Evolutionary conservation across 148 eudicot species (phyloP).

Genomic region (Pouteria glomerata): DNA sequence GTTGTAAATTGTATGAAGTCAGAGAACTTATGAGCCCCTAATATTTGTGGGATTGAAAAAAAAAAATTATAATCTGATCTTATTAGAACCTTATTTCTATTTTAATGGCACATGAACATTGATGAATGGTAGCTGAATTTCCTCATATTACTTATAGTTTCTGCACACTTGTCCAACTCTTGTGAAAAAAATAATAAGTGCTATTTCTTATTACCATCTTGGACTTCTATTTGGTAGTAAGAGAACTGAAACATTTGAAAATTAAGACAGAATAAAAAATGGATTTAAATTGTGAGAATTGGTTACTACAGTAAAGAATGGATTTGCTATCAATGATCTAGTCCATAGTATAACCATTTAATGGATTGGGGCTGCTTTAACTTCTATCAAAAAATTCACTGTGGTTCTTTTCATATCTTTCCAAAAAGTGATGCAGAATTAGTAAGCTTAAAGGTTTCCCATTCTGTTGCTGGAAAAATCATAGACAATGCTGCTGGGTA

Average conservation of each 20-base stretch:
- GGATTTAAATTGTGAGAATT: background rate
- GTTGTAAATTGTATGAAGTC: conserved; percentile 45
- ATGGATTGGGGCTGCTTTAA: background rate
- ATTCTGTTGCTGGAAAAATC: no score
- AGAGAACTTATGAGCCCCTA: conserved; percentile 9
- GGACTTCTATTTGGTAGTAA: no score
- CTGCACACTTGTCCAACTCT: background rate
- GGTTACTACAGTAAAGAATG: background rate
- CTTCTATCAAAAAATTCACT: no score
- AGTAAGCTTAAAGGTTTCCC: no score
- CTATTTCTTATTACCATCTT: no score
- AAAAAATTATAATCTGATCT: conserved; percentile 13
- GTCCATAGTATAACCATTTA: background rate
- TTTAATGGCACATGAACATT: background rate
- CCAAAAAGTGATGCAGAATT: background rate
- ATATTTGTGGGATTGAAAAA: background rate
- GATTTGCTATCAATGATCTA: background rate
- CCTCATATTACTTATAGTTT: background rate
- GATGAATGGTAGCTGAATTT: conserved; percentile 2
- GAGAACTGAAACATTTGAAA: background rate
- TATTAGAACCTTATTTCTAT: background rate
- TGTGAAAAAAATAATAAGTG: no score
- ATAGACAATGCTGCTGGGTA: no score
- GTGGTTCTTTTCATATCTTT: background rate
- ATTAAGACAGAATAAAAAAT: background rate